These are phyloP conservation scores for Populus hybrid DNA, from an alignment of 441 rosid genomes.

Conservation along the genomic window DNA sequence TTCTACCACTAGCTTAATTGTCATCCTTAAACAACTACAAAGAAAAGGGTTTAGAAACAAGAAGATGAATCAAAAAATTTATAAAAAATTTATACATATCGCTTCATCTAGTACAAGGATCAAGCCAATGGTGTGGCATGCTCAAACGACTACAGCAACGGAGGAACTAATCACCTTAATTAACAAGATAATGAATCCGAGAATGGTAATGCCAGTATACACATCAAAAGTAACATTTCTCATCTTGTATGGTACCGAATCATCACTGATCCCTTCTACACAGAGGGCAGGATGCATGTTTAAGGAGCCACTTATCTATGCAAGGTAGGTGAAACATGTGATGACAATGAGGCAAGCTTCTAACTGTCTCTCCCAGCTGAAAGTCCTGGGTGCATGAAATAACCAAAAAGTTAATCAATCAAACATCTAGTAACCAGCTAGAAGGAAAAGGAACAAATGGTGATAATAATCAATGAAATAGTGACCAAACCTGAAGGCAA, in stretches of 20 bases:
- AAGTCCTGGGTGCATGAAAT: slow-evolving; percentile 64
- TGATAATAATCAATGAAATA: not conserved
- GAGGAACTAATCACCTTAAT: slow-evolving; percentile 16
- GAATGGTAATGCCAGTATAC: slow-evolving; percentile 18
- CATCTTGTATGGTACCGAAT: slow-evolving; percentile 28
- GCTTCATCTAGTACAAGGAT: slow-evolving; percentile 25
- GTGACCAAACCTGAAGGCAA: slow-evolving; percentile 74
- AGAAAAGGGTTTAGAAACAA: not conserved
- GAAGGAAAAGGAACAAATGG: not conserved
- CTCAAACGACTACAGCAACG: slow-evolving; percentile 13
- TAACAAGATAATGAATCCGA: slow-evolving; percentile 11
- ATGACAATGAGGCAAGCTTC: slow-evolving; percentile 88
- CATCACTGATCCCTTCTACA: slow-evolving; percentile 83
- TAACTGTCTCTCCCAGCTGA: slow-evolving; percentile 80
- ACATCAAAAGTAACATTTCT: slow-evolving; percentile 18
- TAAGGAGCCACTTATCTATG: slow-evolving; percentile 90
- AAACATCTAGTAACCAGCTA: not conserved
- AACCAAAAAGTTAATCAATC: not conserved
- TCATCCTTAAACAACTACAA: not conserved
- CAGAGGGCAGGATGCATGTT: slow-evolving; percentile 87
- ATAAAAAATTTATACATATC: slow-evolving; percentile 37
- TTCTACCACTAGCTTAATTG: not conserved
- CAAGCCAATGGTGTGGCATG: slow-evolving; percentile 3
- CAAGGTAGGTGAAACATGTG: slow-evolving; percentile 95
- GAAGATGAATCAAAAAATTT: slow-evolving; percentile 24